phyloP scores from a whole-genome alignment of 176 grass and related monocot species.

The Phoenix dactylifera region DNA sequence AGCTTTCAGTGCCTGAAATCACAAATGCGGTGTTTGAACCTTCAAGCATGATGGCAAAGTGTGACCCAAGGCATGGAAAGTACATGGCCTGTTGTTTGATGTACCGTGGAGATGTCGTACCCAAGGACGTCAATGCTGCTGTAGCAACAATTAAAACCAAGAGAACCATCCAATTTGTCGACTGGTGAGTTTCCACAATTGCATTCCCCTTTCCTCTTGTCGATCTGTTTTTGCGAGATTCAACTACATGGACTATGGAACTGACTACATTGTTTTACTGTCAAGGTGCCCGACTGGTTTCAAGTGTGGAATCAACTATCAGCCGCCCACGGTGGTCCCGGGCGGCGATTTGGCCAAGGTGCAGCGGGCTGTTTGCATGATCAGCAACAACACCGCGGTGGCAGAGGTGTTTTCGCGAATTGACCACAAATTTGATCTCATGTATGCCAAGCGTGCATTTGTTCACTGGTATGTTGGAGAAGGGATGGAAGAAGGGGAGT shows the following conservation, averaged over 20 bases:
- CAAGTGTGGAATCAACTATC: slow-evolving; percentile 96
- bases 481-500: slow-evolving; percentile 90
- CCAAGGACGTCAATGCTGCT: slow-evolving; percentile 94
- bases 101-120: slow-evolving; percentile 96
- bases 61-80: slow-evolving; percentile 93
- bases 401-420: slow-evolving; percentile 82
- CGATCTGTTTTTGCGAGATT: not conserved
- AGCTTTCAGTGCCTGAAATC: slow-evolving; percentile 91
- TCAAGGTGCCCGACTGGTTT: slow-evolving; percentile 84
- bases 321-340: slow-evolving; percentile 80
- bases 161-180: slow-evolving; percentile 94
- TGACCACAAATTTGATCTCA: slow-evolving; percentile 90
- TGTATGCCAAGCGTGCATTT: slow-evolving; percentile 79
- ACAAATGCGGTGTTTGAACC: slow-evolving; percentile 98
- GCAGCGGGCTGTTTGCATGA: slow-evolving; percentile 90
- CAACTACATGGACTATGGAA: not conserved
- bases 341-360: slow-evolving; percentile 86
- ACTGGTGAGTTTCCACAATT: slow-evolving; percentile 63
- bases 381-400: slow-evolving; percentile 91
- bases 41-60: slow-evolving; percentile 98
- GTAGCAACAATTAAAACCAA: slow-evolving; percentile 98
- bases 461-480: slow-evolving; percentile 94
- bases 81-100: slow-evolving; percentile 98
- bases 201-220: not conserved
- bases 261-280: slow-evolving; percentile 5